Percentiles rank a stretch among this genome's conserved stretches.
phyloP scores from a whole-genome alignment of 768 basidiomycete species.

The Calocybe indica region DNA sequence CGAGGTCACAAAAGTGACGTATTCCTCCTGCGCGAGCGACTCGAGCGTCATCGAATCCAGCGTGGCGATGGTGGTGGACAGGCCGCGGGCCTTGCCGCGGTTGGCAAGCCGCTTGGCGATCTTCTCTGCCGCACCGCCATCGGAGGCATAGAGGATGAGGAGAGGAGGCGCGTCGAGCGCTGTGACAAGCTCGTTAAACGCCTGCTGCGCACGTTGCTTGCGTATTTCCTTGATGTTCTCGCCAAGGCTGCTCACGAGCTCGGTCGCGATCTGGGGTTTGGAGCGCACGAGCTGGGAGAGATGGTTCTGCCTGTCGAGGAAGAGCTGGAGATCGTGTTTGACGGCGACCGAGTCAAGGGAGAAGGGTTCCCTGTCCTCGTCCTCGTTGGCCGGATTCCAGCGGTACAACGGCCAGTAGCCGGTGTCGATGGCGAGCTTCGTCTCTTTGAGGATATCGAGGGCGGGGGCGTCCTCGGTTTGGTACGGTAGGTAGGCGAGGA shows the following conservation, averaged over 20 bases:
- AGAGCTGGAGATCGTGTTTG: conserved; percentile 88
- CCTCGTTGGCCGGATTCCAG: conserved; percentile 90
- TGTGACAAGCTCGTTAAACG: conserved; percentile 78
- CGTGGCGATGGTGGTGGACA: conserved; percentile 68
- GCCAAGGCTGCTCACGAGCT: conserved; percentile 80
- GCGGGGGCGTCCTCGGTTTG: conserved; percentile 69
- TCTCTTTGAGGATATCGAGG: conserved; percentile 92
- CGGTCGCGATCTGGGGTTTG: conserved; percentile 72
- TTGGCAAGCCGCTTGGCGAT: conserved; percentile 81
- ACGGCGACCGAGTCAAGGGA: conserved; percentile 88
- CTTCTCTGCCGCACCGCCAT: conserved; percentile 96
- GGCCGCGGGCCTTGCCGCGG: conserved; percentile 79
- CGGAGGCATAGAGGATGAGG: conserved; percentile 88
- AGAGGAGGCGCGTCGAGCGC: conserved; percentile 87
- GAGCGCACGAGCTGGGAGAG: conserved; percentile 87
- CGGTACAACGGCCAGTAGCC: conserved; percentile 99
- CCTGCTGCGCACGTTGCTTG: conserved; percentile 71
- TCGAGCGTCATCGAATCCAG: conserved; percentile 80
- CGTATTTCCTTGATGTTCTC: conserved; percentile 81
- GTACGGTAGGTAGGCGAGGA: conserved; percentile 94
- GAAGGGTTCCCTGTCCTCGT: conserved; percentile 76
- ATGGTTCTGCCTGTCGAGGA: conserved; percentile 96
- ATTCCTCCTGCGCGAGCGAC: conserved; percentile 63
- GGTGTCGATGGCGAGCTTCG: conserved; percentile 91
- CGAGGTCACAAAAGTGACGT: conserved; percentile 86